These are phyloP conservation scores for Xylariaceae sp. DNA, from an alignment of 2,329 filamentous ascomycete species.

Conservation along the genomic window DNA sequence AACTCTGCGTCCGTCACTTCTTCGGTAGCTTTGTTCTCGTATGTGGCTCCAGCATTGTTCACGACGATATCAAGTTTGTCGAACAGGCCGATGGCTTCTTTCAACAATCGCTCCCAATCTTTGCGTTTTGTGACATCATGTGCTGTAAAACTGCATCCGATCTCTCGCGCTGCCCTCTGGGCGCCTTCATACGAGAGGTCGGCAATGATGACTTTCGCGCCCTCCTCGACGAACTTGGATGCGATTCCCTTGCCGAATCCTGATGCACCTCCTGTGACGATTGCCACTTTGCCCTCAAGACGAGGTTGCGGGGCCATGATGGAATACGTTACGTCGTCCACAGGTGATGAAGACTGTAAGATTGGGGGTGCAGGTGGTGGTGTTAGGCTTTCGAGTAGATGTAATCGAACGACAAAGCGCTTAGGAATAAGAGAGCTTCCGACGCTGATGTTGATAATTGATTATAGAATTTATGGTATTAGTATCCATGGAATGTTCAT, in stretches of 20 bases:
- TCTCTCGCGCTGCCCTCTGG: conserved; percentile 40
- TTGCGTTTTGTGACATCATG: conserved; percentile 49
- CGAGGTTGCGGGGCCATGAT: conserved; percentile 24
- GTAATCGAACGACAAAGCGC: too few relatives aligned
- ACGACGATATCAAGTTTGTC: conserved; percentile 55
- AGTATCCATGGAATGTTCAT: not conserved
- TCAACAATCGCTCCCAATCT: conserved; percentile 51
- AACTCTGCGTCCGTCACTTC: conserved; percentile 64
- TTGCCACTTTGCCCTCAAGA: conserved; percentile 40
- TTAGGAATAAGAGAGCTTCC: too few relatives aligned
- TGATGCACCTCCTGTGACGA: conserved; percentile 52
- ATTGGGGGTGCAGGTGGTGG: too few relatives aligned
- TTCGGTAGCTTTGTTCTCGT: conserved; percentile 58
- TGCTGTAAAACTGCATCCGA: conserved; percentile 40
- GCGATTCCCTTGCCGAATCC: conserved; percentile 63
- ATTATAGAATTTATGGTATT: not conserved
- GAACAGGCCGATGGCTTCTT: conserved; percentile 41
- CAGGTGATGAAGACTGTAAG: too few relatives aligned
- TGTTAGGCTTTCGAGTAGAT: too few relatives aligned
- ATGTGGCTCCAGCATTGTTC: conserved; percentile 59
- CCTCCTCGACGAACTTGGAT: conserved; percentile 55
- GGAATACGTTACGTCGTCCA: not conserved
- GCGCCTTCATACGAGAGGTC: conserved; percentile 56
- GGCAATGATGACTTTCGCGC: conserved; percentile 57
- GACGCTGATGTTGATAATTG: too few relatives aligned